Percentiles rank a stretch among this genome's conserved stretches.
phyloP scores from a whole-genome alignment of 75 land plant genomes.

The Chamaecyparis obtusa region DNA sequence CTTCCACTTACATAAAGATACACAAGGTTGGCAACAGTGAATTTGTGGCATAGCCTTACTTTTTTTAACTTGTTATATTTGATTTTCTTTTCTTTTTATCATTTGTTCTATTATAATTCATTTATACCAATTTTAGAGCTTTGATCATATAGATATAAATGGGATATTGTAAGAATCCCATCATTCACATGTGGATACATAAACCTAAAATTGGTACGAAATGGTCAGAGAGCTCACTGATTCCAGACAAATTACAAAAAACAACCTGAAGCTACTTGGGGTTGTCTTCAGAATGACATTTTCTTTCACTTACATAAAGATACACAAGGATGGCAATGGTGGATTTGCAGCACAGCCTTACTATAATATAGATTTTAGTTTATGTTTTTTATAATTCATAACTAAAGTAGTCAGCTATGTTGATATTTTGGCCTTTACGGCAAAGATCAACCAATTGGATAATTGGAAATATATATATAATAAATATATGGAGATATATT shows the following conservation, averaged over 20 bases:
- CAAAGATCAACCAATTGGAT: too few species aligned
- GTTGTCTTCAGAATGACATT: not conserved
- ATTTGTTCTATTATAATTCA: too few species aligned
- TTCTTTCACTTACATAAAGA: not conserved
- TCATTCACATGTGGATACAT: not conserved
- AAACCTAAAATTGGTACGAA: not conserved
- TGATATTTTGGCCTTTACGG: too few species aligned
- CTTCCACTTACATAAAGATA: not conserved
- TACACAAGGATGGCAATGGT: not conserved
- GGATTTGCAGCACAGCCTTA: not conserved
- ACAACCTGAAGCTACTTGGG: not conserved
- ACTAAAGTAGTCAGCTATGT: not conserved
- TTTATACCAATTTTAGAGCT: not conserved
- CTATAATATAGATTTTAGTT: not conserved
- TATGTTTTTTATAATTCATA: not conserved
- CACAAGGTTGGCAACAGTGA: not conserved
- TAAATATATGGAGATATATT: too few species aligned
- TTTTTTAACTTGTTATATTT: too few species aligned
- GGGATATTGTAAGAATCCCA: not conserved
- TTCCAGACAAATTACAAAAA: not conserved
- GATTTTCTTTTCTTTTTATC: not conserved
- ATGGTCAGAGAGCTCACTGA: not conserved
- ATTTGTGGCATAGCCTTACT: not conserved
- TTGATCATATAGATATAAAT: not conserved
- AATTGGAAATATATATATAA: too few species aligned